Base-by-base conservation (phyloP, 495 filamentous ascomycete genomes). In the Aspergillus campestris region DNA sequence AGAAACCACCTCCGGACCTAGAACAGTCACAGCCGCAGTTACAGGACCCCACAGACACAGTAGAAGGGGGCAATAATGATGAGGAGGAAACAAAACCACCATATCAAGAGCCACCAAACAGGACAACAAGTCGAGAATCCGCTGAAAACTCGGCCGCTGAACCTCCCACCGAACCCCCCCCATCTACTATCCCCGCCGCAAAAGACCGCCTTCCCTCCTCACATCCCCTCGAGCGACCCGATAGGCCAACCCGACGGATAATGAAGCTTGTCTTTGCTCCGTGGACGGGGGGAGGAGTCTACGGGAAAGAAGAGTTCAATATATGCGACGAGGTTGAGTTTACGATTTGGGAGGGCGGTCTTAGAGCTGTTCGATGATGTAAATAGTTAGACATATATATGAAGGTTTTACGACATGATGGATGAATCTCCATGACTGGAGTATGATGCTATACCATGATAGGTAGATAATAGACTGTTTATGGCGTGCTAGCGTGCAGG, bases 261-360 rank as follows among this genome's bases (percentile, higher is more conserved):
- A 81, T 94, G 75, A 89, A 86, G 58, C 74, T 91, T 9, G 90
- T 88, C 8, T 95, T 94, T 70, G 74, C 79, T 14, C 72, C 79
- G 8, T 89, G 89, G 78, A 75, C 71, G 15, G 62, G 61, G 3
- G 69, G 59, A 3, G 45, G 30, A 1, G 39, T 15, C 12, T 18
- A 12, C 2, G 43, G 18, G 36, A 42, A 38, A 10, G 42, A 40
- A 1, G 48, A 40, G 32, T 45, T 18, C 10, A 43, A 51, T 24
- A 4, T 24, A 24, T 24, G 18, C 12, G 56, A 59, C 8, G 66
- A 69, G 46, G 55, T 73, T 9, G 65, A 71, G 34, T 74, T 80
- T 60, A 67, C 73, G 48, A 68, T 78, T 38, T 75, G 71, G 70
- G 61, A 60, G 53, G 73, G 73, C 8, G 73, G 73, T 10, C 41